A percentile compares a stretch with the other conserved stretches of the same genome.
Evolutionary conservation across 2,329 filamentous ascomycete species (phyloP).

Genomic region (Microdochium bolleyi): DNA sequence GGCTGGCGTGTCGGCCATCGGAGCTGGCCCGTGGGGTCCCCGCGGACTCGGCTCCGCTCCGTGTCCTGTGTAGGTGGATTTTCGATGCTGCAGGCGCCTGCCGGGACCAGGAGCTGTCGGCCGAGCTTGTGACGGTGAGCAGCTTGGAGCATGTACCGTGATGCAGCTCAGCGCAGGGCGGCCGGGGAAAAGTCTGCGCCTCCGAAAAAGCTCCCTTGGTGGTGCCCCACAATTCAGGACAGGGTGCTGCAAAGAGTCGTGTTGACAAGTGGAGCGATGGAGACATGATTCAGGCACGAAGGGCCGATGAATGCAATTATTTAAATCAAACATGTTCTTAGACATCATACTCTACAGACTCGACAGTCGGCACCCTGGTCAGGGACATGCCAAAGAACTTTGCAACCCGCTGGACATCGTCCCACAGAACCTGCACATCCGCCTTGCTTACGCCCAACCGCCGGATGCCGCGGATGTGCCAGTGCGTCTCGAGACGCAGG

Average conservation of each 20-base stretch:
- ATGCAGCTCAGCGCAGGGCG: neutral
- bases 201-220: neutral
- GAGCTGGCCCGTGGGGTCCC: neutral
- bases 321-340: constrained; percentile 1
- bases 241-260: too few species aligned
- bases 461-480: constrained; percentile 44
- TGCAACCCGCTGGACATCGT: constrained; percentile 12
- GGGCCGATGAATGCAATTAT: neutral
- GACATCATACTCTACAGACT: constrained; percentile 17
- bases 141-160: neutral
- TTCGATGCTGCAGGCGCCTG: neutral
- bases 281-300: neutral
- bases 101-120: too few species aligned
- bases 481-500: constrained; percentile 39
- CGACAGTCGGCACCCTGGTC: constrained; percentile 15
- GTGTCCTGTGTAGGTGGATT: neutral
- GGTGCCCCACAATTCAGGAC: neutral
- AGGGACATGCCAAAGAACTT: constrained; percentile 12
- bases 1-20: neutral
- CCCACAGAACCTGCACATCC: constrained; percentile 27
- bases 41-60: neutral
- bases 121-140: too few species aligned
- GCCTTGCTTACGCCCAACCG: constrained; percentile 36
- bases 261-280: too few species aligned
- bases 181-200: neutral